Base-by-base conservation (phyloP, 768 basidiomycete genomes). In the Mrakia blollopis region DNA sequence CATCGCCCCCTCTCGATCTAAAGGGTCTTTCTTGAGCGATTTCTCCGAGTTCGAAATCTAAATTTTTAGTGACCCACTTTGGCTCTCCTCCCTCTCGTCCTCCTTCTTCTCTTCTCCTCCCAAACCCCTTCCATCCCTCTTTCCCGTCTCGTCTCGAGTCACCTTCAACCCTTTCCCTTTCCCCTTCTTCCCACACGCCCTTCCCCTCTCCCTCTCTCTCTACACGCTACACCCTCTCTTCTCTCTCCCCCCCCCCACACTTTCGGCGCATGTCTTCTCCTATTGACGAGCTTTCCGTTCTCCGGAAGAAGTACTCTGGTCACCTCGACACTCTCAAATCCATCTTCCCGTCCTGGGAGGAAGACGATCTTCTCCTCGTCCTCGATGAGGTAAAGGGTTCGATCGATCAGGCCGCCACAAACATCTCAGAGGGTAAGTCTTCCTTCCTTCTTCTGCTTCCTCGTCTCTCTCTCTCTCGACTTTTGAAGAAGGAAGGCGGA, bases 341-440 rank as follows among this genome's bases (percentile, higher is more conserved):
- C 32, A 83, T 84, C 75, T 84, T 84, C 80, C 84, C 84, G 4
- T 76, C 80, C 44, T 84, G 84, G 84, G 81, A 82, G 65, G 81
- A 84, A 69, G 81, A 81, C 72, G 83, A 83, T 62, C 78, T 84
- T 28, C 81, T 79, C 7, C 80, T 80, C 67, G 83, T 81, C 13
- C 78, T 84, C 70, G 81, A 82, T 71, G 84, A 84, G 76, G 79
- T 80, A 28, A 83, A 80, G 76, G 83, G 83, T 47, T 82, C 80
- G 69, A 80, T 83, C 32, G 84, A 84, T 35, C 81, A 82, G 74
- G 83, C 84, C 25, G 84, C 81, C 9, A 74, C 82, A 76, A 76
- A 80, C 72, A 83, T 84, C 79, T 81, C 83, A 14, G 83, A 84
- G 75, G 84, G 84, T 84, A 72, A 79, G 81, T 80, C 4, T 41